These are phyloP conservation scores for Tubosaeta sp. DNA, from an alignment of 768 basidiomycete species.

Conservation along the genomic window DNA sequence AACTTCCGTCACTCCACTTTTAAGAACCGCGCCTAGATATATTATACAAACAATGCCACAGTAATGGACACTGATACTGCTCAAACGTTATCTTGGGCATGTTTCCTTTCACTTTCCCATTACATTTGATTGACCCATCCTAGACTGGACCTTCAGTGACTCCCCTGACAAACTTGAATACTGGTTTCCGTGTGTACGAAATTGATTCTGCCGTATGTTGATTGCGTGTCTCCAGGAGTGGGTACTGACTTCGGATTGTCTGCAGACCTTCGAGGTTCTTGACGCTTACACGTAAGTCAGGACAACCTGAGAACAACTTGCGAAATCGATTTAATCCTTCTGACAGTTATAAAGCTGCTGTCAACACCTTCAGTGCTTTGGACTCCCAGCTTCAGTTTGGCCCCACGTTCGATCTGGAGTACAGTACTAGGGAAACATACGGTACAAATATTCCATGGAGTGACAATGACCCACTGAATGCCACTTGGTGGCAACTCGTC, in stretches of 20 bases:
- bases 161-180: slow-evolving; percentile 66
- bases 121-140: slow-evolving; percentile 5
- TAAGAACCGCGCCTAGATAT: slow-evolving; percentile 43
- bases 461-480: slow-evolving; percentile 63
- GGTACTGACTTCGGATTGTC: slow-evolving; percentile 1
- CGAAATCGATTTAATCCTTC: neutral
- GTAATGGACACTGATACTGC: slow-evolving; percentile 53
- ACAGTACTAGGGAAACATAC: slow-evolving; percentile 65
- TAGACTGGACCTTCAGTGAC: slow-evolving; percentile 70
- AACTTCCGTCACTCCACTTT: neutral
- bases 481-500: slow-evolving; percentile 80
- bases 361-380: slow-evolving; percentile 52
- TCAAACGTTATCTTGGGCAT: slow-evolving; percentile 47
- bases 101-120: slow-evolving; percentile 9
- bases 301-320: neutral
- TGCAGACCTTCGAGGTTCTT: slow-evolving; percentile 70
- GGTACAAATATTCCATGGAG: slow-evolving; percentile 56
- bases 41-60: slow-evolving; percentile 70
- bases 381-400: slow-evolving; percentile 54
- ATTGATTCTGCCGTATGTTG: slow-evolving; percentile 50
- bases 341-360: slow-evolving; percentile 60
- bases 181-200: slow-evolving; percentile 56
- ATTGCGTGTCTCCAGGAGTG: neutral
- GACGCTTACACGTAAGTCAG: slow-evolving; percentile 69
- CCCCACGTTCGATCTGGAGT: slow-evolving; percentile 60